Percentiles rank a stretch among this genome's conserved stretches.
Evolutionary conservation across 2,329 filamentous ascomycete genomes (phyloP).

Genomic region (Ophiocordyceps camponoti-rufipedis): DNA sequence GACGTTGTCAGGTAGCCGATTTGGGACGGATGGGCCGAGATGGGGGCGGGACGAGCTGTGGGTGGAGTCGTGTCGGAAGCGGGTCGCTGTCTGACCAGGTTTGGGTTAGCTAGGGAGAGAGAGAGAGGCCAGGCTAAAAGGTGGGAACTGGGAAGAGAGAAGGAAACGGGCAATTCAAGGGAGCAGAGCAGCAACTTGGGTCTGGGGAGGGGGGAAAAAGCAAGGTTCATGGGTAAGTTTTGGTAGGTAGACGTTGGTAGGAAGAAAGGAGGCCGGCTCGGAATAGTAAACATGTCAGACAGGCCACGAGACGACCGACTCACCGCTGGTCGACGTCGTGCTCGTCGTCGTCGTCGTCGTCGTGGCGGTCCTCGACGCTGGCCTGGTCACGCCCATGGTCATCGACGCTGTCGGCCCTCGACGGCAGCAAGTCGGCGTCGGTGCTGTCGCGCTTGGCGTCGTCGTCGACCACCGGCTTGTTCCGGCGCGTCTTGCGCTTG

Average conservation of each 20-base stretch:
- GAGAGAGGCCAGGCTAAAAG: neutral
- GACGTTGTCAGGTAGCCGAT: slow-evolving; percentile 50
- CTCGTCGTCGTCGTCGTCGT: neutral
- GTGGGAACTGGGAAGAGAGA: too few species aligned
- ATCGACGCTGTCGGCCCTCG: slow-evolving; percentile 14
- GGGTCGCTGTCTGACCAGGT: slow-evolving; percentile 1
- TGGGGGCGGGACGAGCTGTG: slow-evolving; percentile 10
- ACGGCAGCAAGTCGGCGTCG: slow-evolving; percentile 9
- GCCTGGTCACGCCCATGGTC: slow-evolving; percentile 12
- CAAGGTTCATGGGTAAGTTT: neutral
- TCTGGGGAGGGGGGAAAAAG: too few species aligned
- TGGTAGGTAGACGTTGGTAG: too few species aligned
- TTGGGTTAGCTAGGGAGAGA: neutral
- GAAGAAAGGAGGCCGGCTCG: too few species aligned
- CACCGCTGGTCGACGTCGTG: neutral
- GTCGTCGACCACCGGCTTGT: slow-evolving; percentile 15
- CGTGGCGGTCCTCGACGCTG: neutral
- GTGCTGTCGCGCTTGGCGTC: too few species aligned
- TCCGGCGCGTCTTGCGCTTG: slow-evolving; percentile 29
- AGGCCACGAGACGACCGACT: neutral
- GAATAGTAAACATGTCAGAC: too few species aligned
- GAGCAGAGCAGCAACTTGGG: too few species aligned
- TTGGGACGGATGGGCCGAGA: slow-evolving; percentile 43
- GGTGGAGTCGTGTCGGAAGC: slow-evolving; percentile 8
- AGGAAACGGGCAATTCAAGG: neutral